Evolutionary conservation across 176 grass and related monocot genomes (phyloP), one percentile per base, ranked within the genome.

Genomic region (Themeda triandra): DNA sequence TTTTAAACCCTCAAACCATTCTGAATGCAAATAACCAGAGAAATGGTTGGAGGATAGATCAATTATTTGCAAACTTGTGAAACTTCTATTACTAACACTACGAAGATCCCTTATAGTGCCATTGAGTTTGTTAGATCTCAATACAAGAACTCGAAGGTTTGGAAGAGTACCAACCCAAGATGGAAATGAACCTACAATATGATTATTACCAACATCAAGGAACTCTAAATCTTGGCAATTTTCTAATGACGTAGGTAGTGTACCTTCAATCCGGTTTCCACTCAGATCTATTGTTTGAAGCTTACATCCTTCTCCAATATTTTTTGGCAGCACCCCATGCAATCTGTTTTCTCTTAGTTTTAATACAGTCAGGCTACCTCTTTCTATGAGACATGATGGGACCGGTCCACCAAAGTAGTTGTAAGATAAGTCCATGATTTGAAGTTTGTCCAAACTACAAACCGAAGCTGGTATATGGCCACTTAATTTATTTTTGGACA

Each of bases 181-280:
- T 49, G 85, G 85, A 60, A 87, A 87, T 23, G 89, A 73, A 73
- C 15, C 89, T 0, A 4, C 0, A 28, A 87, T 29, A 21, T 25
- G 73, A 78, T 87, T 91, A 13, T 71, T 84, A 13, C 85, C 54
- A 30, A 87, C 63, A 78, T 87, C 74, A 39, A 91, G 75, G 14
- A 87, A 0, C 23, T 40, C 30, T 29, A 86, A 56, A 0, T 63
- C 1, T 27, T 28, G 73, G 6, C 88, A 90, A 25, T 65, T 83
- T 23, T 63, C n/a, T 37, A 90, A 29, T 10, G 78, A 90, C 78
- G 14, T 86, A 4, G 89, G 89, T 11, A 91, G 4, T 19, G 6
- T 25, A 2, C 83, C 88, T 77, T 77, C 29, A 33, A 90, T 28
- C 6, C 0, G 36, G 5, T 37, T 37, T 37, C 36, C 36, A 37